Evolutionary conservation across 2,329 filamentous ascomycete genomes (phyloP).

Genomic region (Grosmannia clavigera): DNA sequence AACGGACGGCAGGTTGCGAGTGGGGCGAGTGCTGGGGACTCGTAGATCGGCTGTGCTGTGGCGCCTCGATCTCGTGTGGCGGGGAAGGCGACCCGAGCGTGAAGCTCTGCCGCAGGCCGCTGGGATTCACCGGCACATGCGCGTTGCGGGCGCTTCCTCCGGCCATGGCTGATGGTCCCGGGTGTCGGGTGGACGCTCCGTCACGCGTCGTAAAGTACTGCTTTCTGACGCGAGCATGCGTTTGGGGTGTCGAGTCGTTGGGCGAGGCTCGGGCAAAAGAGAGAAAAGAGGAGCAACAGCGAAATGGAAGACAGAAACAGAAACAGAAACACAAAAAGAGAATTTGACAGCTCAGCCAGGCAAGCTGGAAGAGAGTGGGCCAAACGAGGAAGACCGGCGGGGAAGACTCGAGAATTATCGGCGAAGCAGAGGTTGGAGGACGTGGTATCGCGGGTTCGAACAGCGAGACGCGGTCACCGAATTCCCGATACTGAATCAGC

Average conservation of each 20-base stretch:
- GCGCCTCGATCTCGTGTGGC: background rate
- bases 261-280: background rate
- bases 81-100: slow-evolving; percentile 12
- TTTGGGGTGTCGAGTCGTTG: background rate
- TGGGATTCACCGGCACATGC: slow-evolving; percentile 31
- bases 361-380: background rate
- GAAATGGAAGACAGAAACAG: background rate
- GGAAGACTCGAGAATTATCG: background rate
- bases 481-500: background rate
- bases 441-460: background rate
- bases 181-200: background rate
- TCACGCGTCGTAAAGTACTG: background rate
- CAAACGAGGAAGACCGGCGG: background rate
- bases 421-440: background rate
- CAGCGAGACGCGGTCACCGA: background rate
- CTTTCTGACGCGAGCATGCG: too few relatives aligned
- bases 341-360: background rate
- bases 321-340: background rate
- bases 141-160: background rate
- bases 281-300: too few relatives aligned
- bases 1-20: slow-evolving; percentile 4
- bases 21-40: slow-evolving; percentile 9
- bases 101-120: slow-evolving; percentile 33
- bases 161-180: background rate
- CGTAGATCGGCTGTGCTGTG: background rate